Evolutionary conservation across 73 alveolate genomes (phyloP).

Genomic region (Paramecium tetraurelia): DNA sequence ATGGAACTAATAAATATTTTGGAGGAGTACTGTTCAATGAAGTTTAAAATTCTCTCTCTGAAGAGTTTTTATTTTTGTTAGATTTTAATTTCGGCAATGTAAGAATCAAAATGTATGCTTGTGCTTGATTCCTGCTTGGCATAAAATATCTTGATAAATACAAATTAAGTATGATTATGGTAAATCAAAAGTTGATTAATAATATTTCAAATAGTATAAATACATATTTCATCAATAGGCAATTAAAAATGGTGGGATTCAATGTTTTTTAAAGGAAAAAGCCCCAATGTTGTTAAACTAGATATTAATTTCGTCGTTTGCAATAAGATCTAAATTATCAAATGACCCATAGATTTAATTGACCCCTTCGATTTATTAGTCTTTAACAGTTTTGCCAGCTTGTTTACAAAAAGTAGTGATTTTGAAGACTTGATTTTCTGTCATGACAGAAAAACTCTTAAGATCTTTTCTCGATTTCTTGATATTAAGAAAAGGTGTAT

Average conservation of each 20-base stretch:
- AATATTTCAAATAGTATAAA: background rate
- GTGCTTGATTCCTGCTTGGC: background rate
- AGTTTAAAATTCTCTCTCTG: too few relatives aligned
- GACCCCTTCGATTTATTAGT: background rate
- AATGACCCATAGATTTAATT: background rate
- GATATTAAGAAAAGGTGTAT: background rate
- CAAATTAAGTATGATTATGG: background rate
- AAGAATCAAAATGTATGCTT: too few relatives aligned
- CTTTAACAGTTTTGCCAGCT: background rate
- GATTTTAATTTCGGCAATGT: too few relatives aligned
- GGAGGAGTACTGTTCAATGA: too few relatives aligned
- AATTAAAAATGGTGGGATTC: background rate
- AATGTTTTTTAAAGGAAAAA: slow-evolving; percentile 5
- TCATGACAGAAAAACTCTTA: slow-evolving; percentile 3
- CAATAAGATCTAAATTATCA: slow-evolving; percentile 36
- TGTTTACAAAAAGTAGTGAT: background rate
- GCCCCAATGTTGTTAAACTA: background rate
- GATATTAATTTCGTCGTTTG: slow-evolving; percentile 7
- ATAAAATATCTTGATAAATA: background rate
- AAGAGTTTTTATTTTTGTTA: too few relatives aligned
- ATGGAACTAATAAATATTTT: too few relatives aligned
- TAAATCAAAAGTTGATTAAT: background rate
- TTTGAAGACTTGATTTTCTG: background rate
- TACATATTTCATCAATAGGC: background rate
- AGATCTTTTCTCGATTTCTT: slow-evolving; percentile 1